Percentiles rank a stretch among this genome's conserved stretches.
These are phyloP conservation scores for Neurospora africana DNA, from an alignment of 495 filamentous ascomycete genomes.

Conservation along the genomic window DNA sequence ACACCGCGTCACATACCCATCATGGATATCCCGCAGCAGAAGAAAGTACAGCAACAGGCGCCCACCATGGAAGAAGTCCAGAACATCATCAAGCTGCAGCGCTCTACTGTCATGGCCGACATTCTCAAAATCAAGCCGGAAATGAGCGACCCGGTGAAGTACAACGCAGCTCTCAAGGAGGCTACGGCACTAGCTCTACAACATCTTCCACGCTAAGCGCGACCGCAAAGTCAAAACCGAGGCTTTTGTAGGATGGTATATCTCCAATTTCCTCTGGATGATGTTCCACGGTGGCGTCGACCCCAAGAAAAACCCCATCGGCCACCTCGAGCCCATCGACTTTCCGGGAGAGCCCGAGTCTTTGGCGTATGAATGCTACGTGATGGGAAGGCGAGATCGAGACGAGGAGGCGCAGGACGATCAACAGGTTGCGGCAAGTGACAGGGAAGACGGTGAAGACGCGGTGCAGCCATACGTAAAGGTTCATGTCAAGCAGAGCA, in stretches of 20 bases:
- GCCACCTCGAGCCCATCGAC: background rate
- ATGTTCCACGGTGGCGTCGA: too few relatives aligned
- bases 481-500: too few relatives aligned
- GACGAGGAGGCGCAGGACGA: too few relatives aligned
- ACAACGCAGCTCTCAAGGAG: background rate
- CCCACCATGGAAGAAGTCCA: background rate
- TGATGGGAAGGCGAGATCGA: background rate
- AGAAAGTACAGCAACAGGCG: background rate
- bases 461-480: too few relatives aligned
- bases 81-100: background rate
- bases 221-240: background rate
- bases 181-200: background rate
- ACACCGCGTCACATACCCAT: background rate
- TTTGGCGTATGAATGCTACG: background rate
- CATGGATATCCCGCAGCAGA: background rate
- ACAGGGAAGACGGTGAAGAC: too few relatives aligned
- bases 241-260: background rate
- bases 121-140: background rate
- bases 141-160: background rate
- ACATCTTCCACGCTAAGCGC: too few relatives aligned
- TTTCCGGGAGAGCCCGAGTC: background rate
- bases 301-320: background rate
- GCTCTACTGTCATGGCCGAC: background rate
- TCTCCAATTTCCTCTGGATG: too few relatives aligned
- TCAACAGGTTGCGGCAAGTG: too few relatives aligned